Evolutionary conservation across 768 basidiomycete species (phyloP), one percentile per base, ranked within the genome.

Genomic region (Tephrocybe sp.): DNA sequence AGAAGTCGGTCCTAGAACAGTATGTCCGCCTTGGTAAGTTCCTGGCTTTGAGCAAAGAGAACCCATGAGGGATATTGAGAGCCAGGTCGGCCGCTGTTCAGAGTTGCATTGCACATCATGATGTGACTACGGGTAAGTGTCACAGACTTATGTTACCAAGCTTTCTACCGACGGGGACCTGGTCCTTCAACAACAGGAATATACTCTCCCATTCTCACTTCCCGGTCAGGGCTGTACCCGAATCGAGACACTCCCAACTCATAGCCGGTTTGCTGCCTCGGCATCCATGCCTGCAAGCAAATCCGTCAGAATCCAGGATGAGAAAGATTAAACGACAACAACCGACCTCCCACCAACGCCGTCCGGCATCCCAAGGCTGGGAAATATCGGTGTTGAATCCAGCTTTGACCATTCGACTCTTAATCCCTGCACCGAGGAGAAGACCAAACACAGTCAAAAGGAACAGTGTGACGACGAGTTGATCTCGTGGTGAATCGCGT

Each of bases 401-500:
- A 40, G 87, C 88, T 64, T 86, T 89, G 50, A 84, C 62, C 80
- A 93, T 88, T 53, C 88, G 79, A 58, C 75, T 83, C 71, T 88
- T 90, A 61, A 95, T 81, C 12, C 91, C 91, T 27, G 91, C 91
- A 43, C 82, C 86, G 21, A 95, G 73, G 36, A 95, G 71, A 49
- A 95, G 77, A 18, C 91, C 91, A 57, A 94, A 86, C 22, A 97
- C 86, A 24, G 84, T 88, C 55, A 97, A 69, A 23, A 95, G 74
- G 72, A 95, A 97, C 44, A 94, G 73, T 15, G 92, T 93, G 39
- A 95, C 94, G 25, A 95, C 87, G 23, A 94, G 75, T 63, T 95
- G 93, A 69, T 97, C 94, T 65, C 93, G 72, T n/a, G 94, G 94
- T 16, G 91, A 94, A 73, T 95, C 93, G 53, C 94, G 82, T 72